These are phyloP conservation scores for Suillus clintonianus DNA, from an alignment of 768 basidiomycete species.

Conservation along the genomic window DNA sequence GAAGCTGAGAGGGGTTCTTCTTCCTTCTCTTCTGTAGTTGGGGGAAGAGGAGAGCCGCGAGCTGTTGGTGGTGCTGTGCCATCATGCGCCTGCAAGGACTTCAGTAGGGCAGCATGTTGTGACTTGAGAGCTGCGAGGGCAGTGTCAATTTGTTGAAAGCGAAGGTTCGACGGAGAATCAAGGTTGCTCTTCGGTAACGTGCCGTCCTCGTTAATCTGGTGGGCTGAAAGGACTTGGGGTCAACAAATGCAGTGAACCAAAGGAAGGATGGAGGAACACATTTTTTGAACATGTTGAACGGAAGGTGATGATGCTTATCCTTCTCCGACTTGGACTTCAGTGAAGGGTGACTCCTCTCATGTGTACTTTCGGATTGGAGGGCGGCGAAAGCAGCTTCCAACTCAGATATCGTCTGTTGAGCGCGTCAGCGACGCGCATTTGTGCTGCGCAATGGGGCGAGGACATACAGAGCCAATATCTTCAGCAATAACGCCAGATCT, in stretches of 20 bases:
- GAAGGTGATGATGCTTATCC: conserved; percentile 40
- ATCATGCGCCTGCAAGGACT: conserved; percentile 41
- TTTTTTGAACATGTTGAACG: conserved; percentile 65
- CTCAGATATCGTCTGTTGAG: conserved; percentile 53
- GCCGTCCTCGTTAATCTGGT: conserved; percentile 29
- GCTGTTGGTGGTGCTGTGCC: conserved; percentile 24
- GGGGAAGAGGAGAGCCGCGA: conserved; percentile 39
- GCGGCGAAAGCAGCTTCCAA: conserved; percentile 55
- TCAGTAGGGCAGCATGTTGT: conserved; percentile 56
- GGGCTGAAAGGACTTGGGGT: conserved; percentile 8
- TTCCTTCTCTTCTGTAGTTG: conserved; percentile 51
- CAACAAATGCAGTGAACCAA: conserved; percentile 5
- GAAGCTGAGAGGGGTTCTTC: conserved; percentile 26
- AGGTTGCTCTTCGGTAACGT: conserved; percentile 15
- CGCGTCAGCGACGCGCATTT: conserved; percentile 5
- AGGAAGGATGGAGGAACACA: conserved; percentile 41
- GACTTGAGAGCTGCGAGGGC: conserved; percentile 57
- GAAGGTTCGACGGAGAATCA: conserved; percentile 19
- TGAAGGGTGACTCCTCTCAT: conserved; percentile 36
- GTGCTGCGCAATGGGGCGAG: not conserved
- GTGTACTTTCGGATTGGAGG: conserved; percentile 40
- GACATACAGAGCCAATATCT: conserved; percentile 65
- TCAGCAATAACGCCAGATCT: conserved; percentile 57
- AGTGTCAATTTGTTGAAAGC: conserved; percentile 46
- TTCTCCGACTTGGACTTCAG: conserved; percentile 44